Evolutionary conservation across 805 yeast species (phyloP).

Genomic region (Cyberlindnera nakhonratchasimensis): DNA sequence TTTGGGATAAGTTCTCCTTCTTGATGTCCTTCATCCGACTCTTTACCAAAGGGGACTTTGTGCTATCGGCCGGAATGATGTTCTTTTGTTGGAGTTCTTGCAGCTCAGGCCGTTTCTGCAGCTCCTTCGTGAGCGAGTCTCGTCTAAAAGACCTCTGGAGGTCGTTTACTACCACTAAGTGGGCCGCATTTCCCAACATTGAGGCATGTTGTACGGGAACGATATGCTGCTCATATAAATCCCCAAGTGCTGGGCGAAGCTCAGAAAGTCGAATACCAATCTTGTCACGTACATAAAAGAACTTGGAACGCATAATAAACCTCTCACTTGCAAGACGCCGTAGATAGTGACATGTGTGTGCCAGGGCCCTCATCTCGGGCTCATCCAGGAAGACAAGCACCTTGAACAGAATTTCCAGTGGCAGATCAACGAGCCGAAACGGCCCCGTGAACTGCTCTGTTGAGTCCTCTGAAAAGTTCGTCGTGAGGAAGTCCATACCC

Average conservation of each 20-base stretch:
- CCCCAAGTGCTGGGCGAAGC: slow-evolving; percentile 15
- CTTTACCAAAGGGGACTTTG: slow-evolving; percentile 9
- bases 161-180: slow-evolving; percentile 4
- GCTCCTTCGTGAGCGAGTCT: slow-evolving; percentile 18
- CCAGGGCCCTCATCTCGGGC: slow-evolving; percentile 21
- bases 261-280: slow-evolving; percentile 19
- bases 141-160: slow-evolving; percentile 20
- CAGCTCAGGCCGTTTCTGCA: slow-evolving; percentile 21
- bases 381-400: slow-evolving; percentile 23
- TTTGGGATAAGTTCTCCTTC: slow-evolving; percentile 15
- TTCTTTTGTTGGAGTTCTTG: slow-evolving; percentile 21
- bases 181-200: slow-evolving; percentile 7
- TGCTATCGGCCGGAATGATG: slow-evolving; percentile 14
- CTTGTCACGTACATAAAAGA: slow-evolving; percentile 19
- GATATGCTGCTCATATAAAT: slow-evolving; percentile 19
- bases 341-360: slow-evolving; percentile 20
- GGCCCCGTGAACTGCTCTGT: slow-evolving; percentile 13
- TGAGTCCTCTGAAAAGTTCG: slow-evolving; percentile 19
- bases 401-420: slow-evolving; percentile 25
- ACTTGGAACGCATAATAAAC: slow-evolving; percentile 22
- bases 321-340: slow-evolving; percentile 21
- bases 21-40: slow-evolving; percentile 14
- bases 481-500: slow-evolving; percentile 25
- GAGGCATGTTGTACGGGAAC: slow-evolving; percentile 15
- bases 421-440: slow-evolving; percentile 24